These are phyloP conservation scores for Amauroascus verrucosus DNA, from an alignment of 2,329 filamentous ascomycete genomes.

Conservation along the genomic window DNA sequence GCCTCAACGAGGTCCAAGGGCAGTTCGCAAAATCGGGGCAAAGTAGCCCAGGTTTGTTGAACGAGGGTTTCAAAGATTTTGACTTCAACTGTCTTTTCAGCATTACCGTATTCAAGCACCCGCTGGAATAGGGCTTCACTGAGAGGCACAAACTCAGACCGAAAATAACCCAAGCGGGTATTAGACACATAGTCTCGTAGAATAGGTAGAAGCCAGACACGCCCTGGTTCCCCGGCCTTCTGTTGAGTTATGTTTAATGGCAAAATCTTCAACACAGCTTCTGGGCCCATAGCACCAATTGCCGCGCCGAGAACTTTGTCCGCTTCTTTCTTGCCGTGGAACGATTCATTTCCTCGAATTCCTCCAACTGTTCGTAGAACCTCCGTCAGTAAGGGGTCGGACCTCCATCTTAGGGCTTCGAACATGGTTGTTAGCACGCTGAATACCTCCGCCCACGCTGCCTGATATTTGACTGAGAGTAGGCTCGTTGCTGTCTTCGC, in stretches of 20 bases:
- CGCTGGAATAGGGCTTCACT: slow-evolving; percentile 84
- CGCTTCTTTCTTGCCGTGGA: slow-evolving; percentile 87
- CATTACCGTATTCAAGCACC: slow-evolving; percentile 68
- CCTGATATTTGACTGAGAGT: slow-evolving; percentile 82
- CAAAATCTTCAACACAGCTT: slow-evolving; percentile 68
- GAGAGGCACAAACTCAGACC: slow-evolving; percentile 71
- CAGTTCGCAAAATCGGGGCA: slow-evolving; percentile 90
- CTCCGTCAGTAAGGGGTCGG: slow-evolving; percentile 64
- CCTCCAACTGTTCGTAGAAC: slow-evolving; percentile 75
- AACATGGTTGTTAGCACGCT: slow-evolving; percentile 79
- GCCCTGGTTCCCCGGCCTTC: slow-evolving; percentile 64
- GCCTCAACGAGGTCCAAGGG: slow-evolving; percentile 65
- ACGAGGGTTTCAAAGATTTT: slow-evolving; percentile 98
- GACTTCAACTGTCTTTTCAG: slow-evolving; percentile 85
- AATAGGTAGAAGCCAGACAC: slow-evolving; percentile 90
- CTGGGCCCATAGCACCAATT: slow-evolving; percentile 80
- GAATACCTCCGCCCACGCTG: slow-evolving; percentile 91
- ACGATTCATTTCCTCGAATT: slow-evolving; percentile 75
- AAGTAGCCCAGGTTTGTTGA: slow-evolving; percentile 85
- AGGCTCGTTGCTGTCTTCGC: slow-evolving; percentile 60
- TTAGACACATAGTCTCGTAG: slow-evolving; percentile 84
- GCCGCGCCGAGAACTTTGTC: slow-evolving; percentile 83
- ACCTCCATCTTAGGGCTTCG: slow-evolving; percentile 73
- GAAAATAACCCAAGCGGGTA: slow-evolving; percentile 77
- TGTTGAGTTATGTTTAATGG: slow-evolving; percentile 78